Percentiles rank a stretch among this genome's conserved stretches.
These are phyloP conservation scores for Cercospora berteroae DNA, from an alignment of 2,329 filamentous ascomycete genomes.

Conservation along the genomic window DNA sequence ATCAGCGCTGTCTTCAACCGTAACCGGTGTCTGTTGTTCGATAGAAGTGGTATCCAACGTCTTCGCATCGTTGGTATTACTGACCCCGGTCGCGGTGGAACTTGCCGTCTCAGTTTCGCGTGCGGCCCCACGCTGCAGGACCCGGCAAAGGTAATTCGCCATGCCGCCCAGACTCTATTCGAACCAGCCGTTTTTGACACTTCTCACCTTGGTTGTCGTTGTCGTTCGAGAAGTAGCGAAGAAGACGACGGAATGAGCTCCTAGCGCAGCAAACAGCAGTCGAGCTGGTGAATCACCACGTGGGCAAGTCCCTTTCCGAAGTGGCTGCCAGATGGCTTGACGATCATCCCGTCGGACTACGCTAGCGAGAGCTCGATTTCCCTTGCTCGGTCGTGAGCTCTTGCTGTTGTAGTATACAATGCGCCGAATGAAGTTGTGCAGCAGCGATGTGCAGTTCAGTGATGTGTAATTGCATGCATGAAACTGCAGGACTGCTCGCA, in stretches of 20 bases:
- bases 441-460: not conserved
- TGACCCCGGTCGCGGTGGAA: not conserved
- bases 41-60: not conserved
- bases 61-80: not conserved
- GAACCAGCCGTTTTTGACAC: not conserved
- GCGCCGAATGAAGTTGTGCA: not conserved
- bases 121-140: not conserved
- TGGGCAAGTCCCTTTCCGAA: not conserved
- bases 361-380: not conserved
- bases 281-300: not conserved
- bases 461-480: not conserved
- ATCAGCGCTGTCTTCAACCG: not conserved
- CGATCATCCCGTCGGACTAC: not conserved
- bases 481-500: not conserved
- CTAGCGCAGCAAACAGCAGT: not conserved
- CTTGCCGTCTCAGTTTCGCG: not conserved
- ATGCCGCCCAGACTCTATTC: not conserved
- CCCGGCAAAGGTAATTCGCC: conserved; percentile 5
- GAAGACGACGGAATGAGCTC: not conserved
- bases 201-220: not conserved
- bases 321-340: not conserved
- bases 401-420: not conserved
- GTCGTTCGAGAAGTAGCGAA: not conserved
- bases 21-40: not conserved
- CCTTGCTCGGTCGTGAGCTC: not conserved